phyloP scores from a whole-genome alignment of 2,329 filamentous ascomycete species.

The Xylaria sp. region DNA sequence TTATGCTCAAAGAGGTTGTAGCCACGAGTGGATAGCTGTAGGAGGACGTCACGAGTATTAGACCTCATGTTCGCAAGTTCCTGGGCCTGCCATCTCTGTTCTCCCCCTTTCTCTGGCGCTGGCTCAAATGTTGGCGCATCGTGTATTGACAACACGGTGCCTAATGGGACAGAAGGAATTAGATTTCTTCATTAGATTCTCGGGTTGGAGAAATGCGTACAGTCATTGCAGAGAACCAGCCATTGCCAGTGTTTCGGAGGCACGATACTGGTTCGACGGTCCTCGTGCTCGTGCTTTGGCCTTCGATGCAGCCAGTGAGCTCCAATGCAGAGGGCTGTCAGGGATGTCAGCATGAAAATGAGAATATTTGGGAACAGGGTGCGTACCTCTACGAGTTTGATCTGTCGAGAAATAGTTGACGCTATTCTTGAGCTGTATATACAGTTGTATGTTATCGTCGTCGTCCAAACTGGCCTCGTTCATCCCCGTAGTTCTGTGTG shows the following conservation, averaged over 20 bases:
- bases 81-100: constrained; percentile 25
- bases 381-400: constrained; percentile 64
- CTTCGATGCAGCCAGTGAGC: constrained; percentile 65
- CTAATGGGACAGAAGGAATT: constrained; percentile 40
- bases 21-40: constrained; percentile 43
- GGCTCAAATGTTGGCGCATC: constrained; percentile 52
- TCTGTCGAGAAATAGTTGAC: constrained; percentile 78
- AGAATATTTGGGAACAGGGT: not conserved
- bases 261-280: constrained; percentile 39
- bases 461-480: constrained; percentile 8
- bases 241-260: constrained; percentile 65
- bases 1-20: constrained; percentile 42
- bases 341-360: constrained; percentile 22
- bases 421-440: constrained; percentile 66
- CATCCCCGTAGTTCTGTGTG: constrained; percentile 2
- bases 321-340: constrained; percentile 67
- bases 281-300: constrained; percentile 27
- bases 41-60: constrained; percentile 44
- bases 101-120: constrained; percentile 28
- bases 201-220: constrained; percentile 39
- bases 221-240: constrained; percentile 69
- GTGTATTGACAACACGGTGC: constrained; percentile 71
- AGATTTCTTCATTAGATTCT: constrained; percentile 9
- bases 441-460: constrained; percentile 41
- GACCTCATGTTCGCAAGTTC: constrained; percentile 42